Evolutionary conservation across 2,329 filamentous ascomycete genomes (phyloP), one percentile per base, ranked within the genome.

Genomic region (Didymella exigua): DNA sequence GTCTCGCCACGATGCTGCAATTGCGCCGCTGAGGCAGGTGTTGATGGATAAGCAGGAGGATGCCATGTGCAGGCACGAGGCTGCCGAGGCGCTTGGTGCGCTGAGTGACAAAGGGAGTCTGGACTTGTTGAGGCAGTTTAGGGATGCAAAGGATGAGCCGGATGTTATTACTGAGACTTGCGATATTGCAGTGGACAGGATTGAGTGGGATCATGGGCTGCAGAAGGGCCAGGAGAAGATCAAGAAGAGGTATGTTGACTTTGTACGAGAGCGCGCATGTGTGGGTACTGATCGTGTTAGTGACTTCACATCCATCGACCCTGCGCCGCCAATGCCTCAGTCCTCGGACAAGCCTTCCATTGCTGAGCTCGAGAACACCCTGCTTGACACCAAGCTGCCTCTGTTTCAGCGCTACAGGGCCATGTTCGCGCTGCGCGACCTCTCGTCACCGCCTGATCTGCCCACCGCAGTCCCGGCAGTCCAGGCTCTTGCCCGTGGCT

Each of bases 351-450:
- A 84, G 52, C 79, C 78, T 56, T 87, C 86, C 3, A 90, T 96
- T 43, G 81, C 88, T 29, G 86, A 90, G 51, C 83, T 99, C 29
- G 89, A 90, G 70, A 83, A 85, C 69, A 86, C 84, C 21, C 82
- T 99, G 49, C 86, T 98, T 76, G 88, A 98, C 75, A 88, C 89
- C 5, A 84, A 80, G 5, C 79, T 88, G 43, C 90, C 92, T 21
- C 85, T 99, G 11, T 99, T 99, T 81, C 81, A 91, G 72, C 88
- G 95, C 73, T 99, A 99, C 79, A 87, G 95, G 69, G 93, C 95
- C 74, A 99, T 99, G 95, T 99, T 99, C 73, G 90, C 91, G 54
- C 87, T 99, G 47, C 89, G 95, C 71, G 95, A 99, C 76, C 87
- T 99, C 47, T 92, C 93, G 19, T 97, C 93, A 4, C 95, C 95